A percentile compares a stretch with the other conserved stretches of the same genome.
These are phyloP conservation scores for Pseudotulostoma volvatum DNA, from an alignment of 495 filamentous ascomycete species.

Conservation along the genomic window DNA sequence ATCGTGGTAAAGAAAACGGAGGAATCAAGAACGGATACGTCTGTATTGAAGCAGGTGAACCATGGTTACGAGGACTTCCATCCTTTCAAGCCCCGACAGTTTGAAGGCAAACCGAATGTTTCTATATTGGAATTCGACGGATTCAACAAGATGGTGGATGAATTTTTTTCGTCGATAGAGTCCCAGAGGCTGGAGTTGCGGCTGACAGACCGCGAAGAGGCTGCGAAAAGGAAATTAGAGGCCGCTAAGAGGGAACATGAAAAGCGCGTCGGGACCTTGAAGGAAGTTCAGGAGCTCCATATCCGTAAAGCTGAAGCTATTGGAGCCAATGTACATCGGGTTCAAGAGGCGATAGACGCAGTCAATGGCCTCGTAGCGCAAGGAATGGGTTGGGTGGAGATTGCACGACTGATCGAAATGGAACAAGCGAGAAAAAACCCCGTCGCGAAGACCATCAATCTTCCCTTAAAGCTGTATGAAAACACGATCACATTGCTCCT, in stretches of 20 bases:
- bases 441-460: conserved; percentile 71
- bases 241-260: conserved; percentile 64
- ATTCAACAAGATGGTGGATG: conserved; percentile 86
- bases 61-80: conserved; percentile 90
- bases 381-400: conserved; percentile 93
- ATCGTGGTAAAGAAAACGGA: conserved; percentile 62
- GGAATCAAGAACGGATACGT: conserved; percentile 19
- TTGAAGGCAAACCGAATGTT: conserved; percentile 45
- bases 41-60: conserved; percentile 22
- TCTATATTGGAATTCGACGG: conserved; percentile 59
- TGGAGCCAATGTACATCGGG: conserved; percentile 70
- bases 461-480: conserved; percentile 76
- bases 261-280: conserved; percentile 65
- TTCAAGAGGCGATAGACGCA: conserved; percentile 80
- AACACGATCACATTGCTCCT: conserved; percentile 75
- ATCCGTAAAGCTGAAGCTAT: conserved; percentile 80
- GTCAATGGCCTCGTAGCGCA: conserved; percentile 78
- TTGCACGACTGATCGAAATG: conserved; percentile 70
- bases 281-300: conserved; percentile 65
- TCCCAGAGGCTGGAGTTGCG: conserved; percentile 79
- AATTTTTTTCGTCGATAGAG: conserved; percentile 93
- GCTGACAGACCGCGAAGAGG: conserved; percentile 62
- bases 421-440: conserved; percentile 68
- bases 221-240: conserved; percentile 68
- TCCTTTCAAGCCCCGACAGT: conserved; percentile 77